Evolutionary conservation across 139 green algal species (phyloP).

Genomic region (Penium margaritaceum): DNA sequence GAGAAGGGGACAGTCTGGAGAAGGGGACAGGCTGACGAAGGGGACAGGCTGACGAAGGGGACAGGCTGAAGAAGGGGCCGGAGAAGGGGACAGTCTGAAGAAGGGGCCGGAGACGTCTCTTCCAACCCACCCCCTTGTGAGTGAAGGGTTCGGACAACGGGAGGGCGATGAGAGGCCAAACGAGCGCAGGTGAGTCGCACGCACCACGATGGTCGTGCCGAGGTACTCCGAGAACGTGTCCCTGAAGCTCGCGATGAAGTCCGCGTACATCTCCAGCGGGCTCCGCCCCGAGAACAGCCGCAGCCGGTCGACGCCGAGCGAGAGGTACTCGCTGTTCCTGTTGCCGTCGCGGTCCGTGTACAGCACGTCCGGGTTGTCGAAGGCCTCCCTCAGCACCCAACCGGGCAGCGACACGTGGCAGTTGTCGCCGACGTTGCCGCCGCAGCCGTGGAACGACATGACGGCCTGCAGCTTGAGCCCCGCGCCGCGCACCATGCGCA

Average conservation of each 20-base stretch:
- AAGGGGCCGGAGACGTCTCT: too few relatives aligned
- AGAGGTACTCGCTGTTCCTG: constrained; percentile 78
- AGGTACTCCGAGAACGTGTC: constrained; percentile 44
- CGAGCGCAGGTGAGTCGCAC: too few relatives aligned
- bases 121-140: too few relatives aligned
- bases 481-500: constrained; percentile 61
- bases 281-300: constrained; percentile 74
- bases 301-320: constrained; percentile 74
- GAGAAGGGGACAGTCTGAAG: too few relatives aligned
- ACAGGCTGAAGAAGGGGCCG: too few relatives aligned
- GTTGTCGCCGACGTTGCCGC: constrained; percentile 84
- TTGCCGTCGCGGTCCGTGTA: constrained; percentile 81
- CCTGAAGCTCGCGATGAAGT: constrained; percentile 81
- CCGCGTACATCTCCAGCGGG: constrained; percentile 78
- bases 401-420: constrained; percentile 74
- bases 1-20: too few relatives aligned
- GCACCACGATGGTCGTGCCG: constrained; percentile 48
- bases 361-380: constrained; percentile 82
- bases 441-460: constrained; percentile 86
- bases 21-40: too few relatives aligned
- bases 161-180: too few relatives aligned
- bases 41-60: too few relatives aligned
- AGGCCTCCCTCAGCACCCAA: constrained; percentile 81
- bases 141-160: too few relatives aligned
- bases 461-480: constrained; percentile 82